Evolutionary conservation across 2,329 filamentous ascomycete species (phyloP), one percentile per base, ranked within the genome.

Genomic region (Hirsutella rhossiliensis): DNA sequence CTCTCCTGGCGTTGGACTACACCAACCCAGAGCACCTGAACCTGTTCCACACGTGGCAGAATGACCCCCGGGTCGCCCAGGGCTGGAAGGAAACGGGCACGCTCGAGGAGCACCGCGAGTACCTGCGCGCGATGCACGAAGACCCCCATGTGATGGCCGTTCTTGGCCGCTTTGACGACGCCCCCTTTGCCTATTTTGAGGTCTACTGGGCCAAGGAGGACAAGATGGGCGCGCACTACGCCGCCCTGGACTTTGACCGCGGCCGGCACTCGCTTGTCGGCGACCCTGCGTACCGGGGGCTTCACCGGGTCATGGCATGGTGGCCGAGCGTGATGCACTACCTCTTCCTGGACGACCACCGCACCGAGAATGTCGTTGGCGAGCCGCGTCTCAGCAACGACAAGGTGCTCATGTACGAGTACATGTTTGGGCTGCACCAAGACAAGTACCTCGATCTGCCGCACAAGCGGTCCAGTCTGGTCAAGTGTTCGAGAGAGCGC

Each of bases 31-130:
- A 76, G 53, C 83, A 90, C 61, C 63, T 88, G 43, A 64, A 68
- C n/a, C 68, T 86, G 5, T 89, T 90, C 68, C 80, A 88, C 62
- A 71, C 71, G 45, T 90, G 85, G 85, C 84, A 89, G 63, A 90
- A 90, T 56, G 84, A 88, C 57, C 84, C 84, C 43, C 81, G 85
- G 42, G 85, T 90, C 30, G 82, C 82, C 4, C 76, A 82, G 55
- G 84, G 84, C 4, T 89, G 85, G 85, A 85, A 87, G 56, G 79
- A 86, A 65, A 84, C 81, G 1, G 85, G 84, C 30, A 84, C 82
- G 1, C 62, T 86, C 40, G 83, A 86, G 27, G 73, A 88, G 59
- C 85, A 89, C 61, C 73, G 77, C 48, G 73, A 79, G 54, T 89
- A 90, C 60, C 69, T 88, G 43, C 71, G 74, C 28, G 74, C 75